Evolutionary conservation across 345 rosid species (phyloP).

Genomic region (Mangifera indica): DNA sequence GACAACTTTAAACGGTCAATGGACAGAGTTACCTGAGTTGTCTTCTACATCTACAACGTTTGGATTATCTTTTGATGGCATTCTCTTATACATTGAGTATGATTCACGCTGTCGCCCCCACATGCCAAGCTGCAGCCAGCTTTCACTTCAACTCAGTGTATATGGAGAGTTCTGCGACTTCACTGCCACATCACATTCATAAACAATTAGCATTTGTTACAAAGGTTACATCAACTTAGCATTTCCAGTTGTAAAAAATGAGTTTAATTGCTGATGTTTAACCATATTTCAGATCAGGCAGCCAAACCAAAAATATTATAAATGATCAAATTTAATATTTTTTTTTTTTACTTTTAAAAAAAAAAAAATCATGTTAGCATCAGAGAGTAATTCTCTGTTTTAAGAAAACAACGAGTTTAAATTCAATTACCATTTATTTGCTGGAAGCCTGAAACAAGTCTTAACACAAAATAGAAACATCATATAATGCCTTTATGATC

Average conservation of each 20-base stretch:
- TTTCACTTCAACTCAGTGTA: constrained; percentile 20
- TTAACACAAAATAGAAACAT: no score
- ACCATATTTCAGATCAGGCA: background rate
- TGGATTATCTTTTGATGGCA: constrained; percentile 59
- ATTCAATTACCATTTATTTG: background rate
- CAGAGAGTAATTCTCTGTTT: no score
- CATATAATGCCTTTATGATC: no score
- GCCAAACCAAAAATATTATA: background rate
- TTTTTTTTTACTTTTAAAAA: no score
- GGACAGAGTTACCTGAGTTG: constrained; percentile 46
- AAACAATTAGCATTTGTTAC: background rate
- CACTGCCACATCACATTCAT: constrained; percentile 1
- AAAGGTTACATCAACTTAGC: background rate
- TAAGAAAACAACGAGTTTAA: background rate
- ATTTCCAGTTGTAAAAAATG: background rate
- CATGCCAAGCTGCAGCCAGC: constrained; percentile 45
- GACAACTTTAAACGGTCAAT: constrained; percentile 5
- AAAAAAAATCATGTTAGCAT: no score
- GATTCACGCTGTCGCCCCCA: constrained; percentile 54
- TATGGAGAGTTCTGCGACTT: background rate
- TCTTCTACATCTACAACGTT: constrained; percentile 54
- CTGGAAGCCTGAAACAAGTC: no score
- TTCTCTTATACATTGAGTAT: constrained; percentile 64
- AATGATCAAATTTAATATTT: background rate
- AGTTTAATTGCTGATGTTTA: background rate